Evolutionary conservation across 192 early-diverging fungal species (phyloP), one percentile per base, ranked within the genome.

Genomic region (Linnemannia hyalina): DNA sequence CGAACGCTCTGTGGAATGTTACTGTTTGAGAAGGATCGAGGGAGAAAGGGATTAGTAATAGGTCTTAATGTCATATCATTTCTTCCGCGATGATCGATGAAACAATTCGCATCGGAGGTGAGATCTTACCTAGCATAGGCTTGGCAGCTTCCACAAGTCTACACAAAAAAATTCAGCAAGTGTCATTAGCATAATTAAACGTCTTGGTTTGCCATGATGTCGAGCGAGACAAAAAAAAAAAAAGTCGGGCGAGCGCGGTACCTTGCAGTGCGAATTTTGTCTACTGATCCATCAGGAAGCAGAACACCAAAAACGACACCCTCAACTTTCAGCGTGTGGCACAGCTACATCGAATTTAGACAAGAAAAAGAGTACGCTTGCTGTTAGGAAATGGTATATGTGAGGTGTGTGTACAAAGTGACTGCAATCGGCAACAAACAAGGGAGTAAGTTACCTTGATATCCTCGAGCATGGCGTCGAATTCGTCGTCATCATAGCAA

Each of bases 1-100:
- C 94, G 77, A 95, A 95, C 4, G 94, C 94, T 46, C 94, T 84
- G 77, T 95, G 94, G 70, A 94, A 95, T 13, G 93, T 94, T 3
- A 95, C 93, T 87, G 55, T 36, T 32, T 32, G 29, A 8, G 22
- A 40, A 35, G 69, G 20, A 41, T 36, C 18, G 40, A 55, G 41
- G 41, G 8, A 20, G n/a, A 32, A 16, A 36, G 23, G 7, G 3
- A 75, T 18, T 2, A 5, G 47, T 29, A 2, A n/a, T 70, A 70
- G 20, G 26, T 11, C 23, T 70, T 42, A 22, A 35, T 5, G 5
- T 70, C 20, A 3, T 22, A 6, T 35, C 35, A 35, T 35, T 35
- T 35, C 6, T 42, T 22, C 4, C 22, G 9, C 0, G 38, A 22
- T 41, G 18, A 22, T 41, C 38, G 49, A 52, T 6, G 16, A 20